Base-by-base conservation (phyloP, 345 rosid genomes). In the Eucalyptus polyanthemos region DNA sequence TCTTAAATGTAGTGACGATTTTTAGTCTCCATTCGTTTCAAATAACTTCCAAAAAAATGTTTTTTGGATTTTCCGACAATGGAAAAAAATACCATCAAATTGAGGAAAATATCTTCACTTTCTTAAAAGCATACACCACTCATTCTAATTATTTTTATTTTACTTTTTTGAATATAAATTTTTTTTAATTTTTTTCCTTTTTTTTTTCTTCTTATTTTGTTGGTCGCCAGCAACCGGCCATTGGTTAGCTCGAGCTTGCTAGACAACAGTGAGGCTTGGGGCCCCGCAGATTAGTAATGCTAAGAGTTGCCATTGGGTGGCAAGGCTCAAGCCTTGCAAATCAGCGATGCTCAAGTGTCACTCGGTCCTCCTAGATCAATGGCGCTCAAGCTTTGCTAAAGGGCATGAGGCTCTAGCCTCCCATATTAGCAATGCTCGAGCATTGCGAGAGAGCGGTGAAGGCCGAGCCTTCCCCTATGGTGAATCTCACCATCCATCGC, bases 21-120 rank as follows among this genome's bases (percentile, higher is more conserved):
- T 0, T 1, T 56, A 0, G 2, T 2, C 58, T 8, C 25, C 0
- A 0, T 53, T 53, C 11, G 1, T 53, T 53, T 21, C 0, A 1
- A 53, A 53, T 8, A 21, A 53, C 58, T 53, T 19, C 0, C 0
- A 53, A 19, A 11, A 45, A 2, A 53, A 53, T 34, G 1, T 19
- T 53, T 19, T 53, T 53, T 0, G 24, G 2, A 19, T 53, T 19
- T 53, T 53, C 2, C n/a, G n/a, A n/a, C n/a, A n/a, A n/a, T 53
- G 56, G 56, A 53, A 7, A 53, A 7, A 3, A 51, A 51, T 53
- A 2, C 11, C 58, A 19, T 53, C 0, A 53, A 53, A 19, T 53
- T 53, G 24, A 21, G 24, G 11, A 21, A 53, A 53, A 8, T 21
- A 21, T 21, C 1, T 8, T 53, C 5, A 4, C 25, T 53, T 53